Conservation (phyloP, 129 eudicot genomes). For the Flaveria brownii region DNA sequence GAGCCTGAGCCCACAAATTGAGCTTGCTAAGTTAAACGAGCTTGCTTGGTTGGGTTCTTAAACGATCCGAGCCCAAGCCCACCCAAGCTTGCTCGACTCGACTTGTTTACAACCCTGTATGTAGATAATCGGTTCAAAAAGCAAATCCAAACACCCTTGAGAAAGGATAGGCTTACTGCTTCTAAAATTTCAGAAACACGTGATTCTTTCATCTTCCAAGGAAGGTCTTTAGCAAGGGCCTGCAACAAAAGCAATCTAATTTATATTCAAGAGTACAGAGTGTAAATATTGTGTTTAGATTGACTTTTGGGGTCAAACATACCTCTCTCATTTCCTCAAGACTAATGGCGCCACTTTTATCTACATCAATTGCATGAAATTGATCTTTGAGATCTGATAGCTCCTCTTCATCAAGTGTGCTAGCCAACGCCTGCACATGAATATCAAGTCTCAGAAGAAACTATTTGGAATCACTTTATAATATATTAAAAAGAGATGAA, state of each 20-base stretch:
- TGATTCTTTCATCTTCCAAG: constrained; percentile 93
- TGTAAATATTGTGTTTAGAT: neutral
- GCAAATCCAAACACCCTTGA: neutral
- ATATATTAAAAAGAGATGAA: constrained; percentile 9
- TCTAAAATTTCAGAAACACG: constrained; percentile 81
- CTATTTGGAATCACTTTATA: neutral
- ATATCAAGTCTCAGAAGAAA: constrained; percentile 11
- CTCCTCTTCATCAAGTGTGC: constrained; percentile 83
- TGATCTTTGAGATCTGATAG: constrained; percentile 82
- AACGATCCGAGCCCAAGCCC: too few species aligned
- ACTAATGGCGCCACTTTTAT: constrained; percentile 86
- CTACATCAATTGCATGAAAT: constrained; percentile 97
- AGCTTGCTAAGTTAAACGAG: too few species aligned
- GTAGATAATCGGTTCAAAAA: neutral
- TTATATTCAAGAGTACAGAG: neutral
- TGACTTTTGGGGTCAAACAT: constrained; percentile 18
- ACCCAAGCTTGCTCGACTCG: too few species aligned
- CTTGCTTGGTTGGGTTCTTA: too few species aligned
- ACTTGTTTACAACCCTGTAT: neutral
- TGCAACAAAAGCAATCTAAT: constrained; percentile 24
- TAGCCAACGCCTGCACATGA: constrained; percentile 75
- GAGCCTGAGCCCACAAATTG: too few species aligned
- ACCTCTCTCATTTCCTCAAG: constrained; percentile 99
- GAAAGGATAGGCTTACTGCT: constrained; percentile 54
- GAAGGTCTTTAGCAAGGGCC: constrained; percentile 99